Evolutionary conservation across 306 rosid species (phyloP).

Genomic region (Clitoria ternatea): DNA sequence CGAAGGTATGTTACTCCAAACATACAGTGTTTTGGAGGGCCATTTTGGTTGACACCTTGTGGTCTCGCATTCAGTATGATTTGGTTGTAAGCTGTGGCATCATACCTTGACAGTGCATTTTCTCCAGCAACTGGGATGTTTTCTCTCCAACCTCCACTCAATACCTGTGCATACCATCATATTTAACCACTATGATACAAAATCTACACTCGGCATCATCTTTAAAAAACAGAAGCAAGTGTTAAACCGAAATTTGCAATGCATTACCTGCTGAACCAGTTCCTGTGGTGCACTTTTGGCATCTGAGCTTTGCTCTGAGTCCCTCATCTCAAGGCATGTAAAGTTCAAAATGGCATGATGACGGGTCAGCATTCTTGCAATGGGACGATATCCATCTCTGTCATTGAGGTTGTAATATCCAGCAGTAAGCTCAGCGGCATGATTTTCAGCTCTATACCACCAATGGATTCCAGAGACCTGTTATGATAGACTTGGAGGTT

Average conservation of each 20-base stretch:
- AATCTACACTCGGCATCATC: neutral
- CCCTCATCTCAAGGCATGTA: slow-evolving; percentile 77
- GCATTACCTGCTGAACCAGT: slow-evolving; percentile 73
- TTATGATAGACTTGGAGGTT: slow-evolving; percentile 11
- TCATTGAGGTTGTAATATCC: slow-evolving; percentile 69
- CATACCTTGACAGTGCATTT: slow-evolving; percentile 86
- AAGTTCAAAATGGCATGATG: slow-evolving; percentile 66
- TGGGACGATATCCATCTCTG: slow-evolving; percentile 79
- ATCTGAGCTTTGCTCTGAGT: slow-evolving; percentile 54
- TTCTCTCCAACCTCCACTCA: slow-evolving; percentile 89
- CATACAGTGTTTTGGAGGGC: slow-evolving; percentile 61
- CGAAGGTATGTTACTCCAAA: slow-evolving; percentile 81
- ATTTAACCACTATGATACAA: neutral
- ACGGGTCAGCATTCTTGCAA: slow-evolving; percentile 61
- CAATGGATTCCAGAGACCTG: slow-evolving; percentile 92
- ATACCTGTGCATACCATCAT: slow-evolving; percentile 37
- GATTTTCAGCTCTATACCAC: slow-evolving; percentile 65
- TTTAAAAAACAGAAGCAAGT: neutral
- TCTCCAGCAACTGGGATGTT: slow-evolving; percentile 81
- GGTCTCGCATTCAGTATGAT: slow-evolving; percentile 89
- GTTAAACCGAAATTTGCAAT: neutral
- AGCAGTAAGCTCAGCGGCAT: slow-evolving; percentile 86
- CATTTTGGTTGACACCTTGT: slow-evolving; percentile 59
- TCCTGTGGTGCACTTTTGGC: slow-evolving; percentile 65
- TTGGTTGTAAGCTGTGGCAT: slow-evolving; percentile 65